These are phyloP conservation scores for Prunus persica DNA, from an alignment of 306 rosid species.

Conservation along the genomic window DNA sequence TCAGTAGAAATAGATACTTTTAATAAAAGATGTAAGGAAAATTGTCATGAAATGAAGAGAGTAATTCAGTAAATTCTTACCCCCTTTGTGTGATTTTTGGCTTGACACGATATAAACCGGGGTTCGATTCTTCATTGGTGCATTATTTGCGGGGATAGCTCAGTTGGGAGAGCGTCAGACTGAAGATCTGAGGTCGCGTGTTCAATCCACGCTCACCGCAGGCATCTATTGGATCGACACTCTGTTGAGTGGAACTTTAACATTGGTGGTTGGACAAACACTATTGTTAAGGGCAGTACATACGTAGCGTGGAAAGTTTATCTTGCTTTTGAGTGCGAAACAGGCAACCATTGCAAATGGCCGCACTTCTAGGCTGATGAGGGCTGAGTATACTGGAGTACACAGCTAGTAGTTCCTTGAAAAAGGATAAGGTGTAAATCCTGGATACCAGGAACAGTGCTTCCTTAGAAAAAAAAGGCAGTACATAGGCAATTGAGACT, in stretches of 20 bases:
- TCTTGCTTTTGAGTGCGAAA: neutral
- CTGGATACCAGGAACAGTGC: neutral
- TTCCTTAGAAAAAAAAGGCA: neutral
- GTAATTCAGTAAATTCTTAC: neutral
- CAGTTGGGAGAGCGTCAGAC: conserved; percentile 71
- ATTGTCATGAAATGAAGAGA: neutral
- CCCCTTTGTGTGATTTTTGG: neutral
- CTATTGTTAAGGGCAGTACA: neutral
- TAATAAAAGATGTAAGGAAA: neutral
- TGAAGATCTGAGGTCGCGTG: conserved; percentile 70
- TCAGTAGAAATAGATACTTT: neutral
- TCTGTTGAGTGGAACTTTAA: conserved; percentile 21
- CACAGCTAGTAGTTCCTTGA: neutral
- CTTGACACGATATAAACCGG: conserved; percentile 14
- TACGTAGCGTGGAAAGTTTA: neutral
- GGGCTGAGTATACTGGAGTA: neutral
- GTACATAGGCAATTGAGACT: neutral
- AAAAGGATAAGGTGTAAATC: neutral
- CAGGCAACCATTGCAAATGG: neutral
- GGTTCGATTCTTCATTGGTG: conserved; percentile 36
- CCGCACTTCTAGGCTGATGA: neutral
- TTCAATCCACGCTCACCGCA: conserved; percentile 73
- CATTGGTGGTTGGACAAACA: conserved; percentile 1
- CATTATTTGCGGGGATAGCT: conserved; percentile 69
- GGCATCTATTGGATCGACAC: conserved; percentile 37